These are phyloP conservation scores for Corymbia maculata DNA, from an alignment of 345 rosid genomes.

Conservation along the genomic window DNA sequence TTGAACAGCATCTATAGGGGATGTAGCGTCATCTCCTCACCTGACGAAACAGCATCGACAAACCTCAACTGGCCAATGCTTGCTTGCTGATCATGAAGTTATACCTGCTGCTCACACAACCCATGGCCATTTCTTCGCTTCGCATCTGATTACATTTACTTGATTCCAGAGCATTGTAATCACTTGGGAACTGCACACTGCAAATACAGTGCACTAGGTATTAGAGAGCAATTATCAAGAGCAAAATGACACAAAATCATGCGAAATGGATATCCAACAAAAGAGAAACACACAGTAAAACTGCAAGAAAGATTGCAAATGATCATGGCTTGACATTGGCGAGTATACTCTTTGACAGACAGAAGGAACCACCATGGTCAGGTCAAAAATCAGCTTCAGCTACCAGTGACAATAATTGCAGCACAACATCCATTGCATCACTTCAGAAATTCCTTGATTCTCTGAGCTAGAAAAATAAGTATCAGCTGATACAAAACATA, in stretches of 20 bases:
- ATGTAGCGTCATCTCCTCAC: background rate
- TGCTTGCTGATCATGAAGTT: background rate
- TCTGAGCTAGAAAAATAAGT: background rate
- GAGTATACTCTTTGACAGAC: background rate
- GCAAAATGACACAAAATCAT: background rate
- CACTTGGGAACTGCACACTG: background rate
- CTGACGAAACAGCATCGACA: background rate
- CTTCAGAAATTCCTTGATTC: background rate
- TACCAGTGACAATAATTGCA: background rate
- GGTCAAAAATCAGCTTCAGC: background rate
- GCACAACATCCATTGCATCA: background rate
- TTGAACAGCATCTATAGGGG: background rate
- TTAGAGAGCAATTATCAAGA: background rate
- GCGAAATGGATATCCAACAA: background rate
- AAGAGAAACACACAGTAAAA: background rate
- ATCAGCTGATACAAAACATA: background rate
- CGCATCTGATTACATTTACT: background rate
- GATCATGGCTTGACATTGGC: background rate
- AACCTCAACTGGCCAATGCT: background rate
- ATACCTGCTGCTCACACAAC: background rate
- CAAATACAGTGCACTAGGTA: background rate
- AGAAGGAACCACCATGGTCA: background rate
- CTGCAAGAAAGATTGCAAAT: background rate
- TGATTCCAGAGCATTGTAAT: background rate
- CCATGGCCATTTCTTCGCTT: background rate